A percentile compares a stretch with the other conserved stretches of the same genome.
Evolutionary conservation across 2,329 filamentous ascomycete genomes (phyloP).

Genomic region (Cadophora gregata): DNA sequence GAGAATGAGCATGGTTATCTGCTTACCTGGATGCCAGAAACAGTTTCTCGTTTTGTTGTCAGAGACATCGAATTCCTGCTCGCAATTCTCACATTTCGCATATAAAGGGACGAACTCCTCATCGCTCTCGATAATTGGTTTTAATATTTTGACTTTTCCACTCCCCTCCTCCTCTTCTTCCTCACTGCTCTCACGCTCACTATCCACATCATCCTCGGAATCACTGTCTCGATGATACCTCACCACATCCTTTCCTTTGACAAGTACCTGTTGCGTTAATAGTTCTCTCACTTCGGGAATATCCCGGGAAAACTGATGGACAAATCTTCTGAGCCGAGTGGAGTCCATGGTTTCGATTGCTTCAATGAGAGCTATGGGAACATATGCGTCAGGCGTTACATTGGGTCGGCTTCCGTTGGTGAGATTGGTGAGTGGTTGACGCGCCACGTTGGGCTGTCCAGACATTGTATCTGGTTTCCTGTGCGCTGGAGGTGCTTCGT

Average conservation of each 20-base stretch:
- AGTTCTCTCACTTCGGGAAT: neutral
- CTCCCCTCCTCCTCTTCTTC: neutral
- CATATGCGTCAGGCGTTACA: neutral
- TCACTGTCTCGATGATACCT: slow-evolving; percentile 6
- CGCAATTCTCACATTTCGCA: slow-evolving; percentile 25
- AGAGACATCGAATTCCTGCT: slow-evolving; percentile 26
- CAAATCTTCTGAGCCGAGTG: neutral
- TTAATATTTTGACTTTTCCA: neutral
- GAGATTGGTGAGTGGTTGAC: slow-evolving; percentile 6
- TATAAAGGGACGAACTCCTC: slow-evolving; percentile 19
- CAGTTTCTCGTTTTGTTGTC: slow-evolving; percentile 17
- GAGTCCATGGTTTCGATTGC: slow-evolving; percentile 5
- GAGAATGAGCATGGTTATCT: too few species aligned
- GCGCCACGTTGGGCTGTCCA: neutral
- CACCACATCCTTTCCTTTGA: slow-evolving; percentile 4
- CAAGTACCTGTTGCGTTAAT: slow-evolving; percentile 4
- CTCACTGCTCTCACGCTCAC: slow-evolving; percentile 4
- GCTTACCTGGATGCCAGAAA: slow-evolving; percentile 25
- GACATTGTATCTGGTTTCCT: neutral
- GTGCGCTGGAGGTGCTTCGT: neutral
- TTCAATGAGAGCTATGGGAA: neutral
- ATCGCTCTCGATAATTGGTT: slow-evolving; percentile 15
- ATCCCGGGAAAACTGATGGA: neutral
- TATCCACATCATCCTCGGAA: slow-evolving; percentile 13
- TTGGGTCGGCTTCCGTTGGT: neutral